These are phyloP conservation scores for Haplographium delicatum DNA, from an alignment of 495 filamentous ascomycete species.

Conservation along the genomic window DNA sequence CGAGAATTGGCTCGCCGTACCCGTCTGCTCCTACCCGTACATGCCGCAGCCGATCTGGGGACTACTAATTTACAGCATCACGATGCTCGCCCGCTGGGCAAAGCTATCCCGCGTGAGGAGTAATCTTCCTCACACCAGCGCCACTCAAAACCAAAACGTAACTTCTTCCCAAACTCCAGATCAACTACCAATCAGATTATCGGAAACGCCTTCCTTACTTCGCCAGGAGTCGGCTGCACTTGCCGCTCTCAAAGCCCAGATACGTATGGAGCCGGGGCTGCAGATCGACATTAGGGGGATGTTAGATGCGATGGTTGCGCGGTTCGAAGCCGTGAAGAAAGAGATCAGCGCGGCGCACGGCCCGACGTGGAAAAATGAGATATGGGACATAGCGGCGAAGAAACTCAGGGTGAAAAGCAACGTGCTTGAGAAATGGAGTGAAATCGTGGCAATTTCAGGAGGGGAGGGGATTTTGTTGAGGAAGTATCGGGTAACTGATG, in stretches of 20 bases:
- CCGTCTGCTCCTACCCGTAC: conserved; percentile 32
- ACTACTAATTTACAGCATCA: conserved; percentile 36
- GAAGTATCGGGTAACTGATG: conserved; percentile 5
- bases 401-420: conserved; percentile 25
- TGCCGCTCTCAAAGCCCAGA: conserved; percentile 6
- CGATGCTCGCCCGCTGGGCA: conserved; percentile 34
- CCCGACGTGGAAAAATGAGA: conserved; percentile 25
- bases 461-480: conserved; percentile 11
- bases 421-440: conserved; percentile 19
- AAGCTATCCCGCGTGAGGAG: no score
- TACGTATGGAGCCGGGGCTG: background rate
- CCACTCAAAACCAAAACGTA: background rate
- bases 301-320: conserved; percentile 22
- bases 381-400: conserved; percentile 26
- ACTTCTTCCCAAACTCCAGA: background rate
- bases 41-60: conserved; percentile 31
- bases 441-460: conserved; percentile 7
- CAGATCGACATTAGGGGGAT: conserved; percentile 24
- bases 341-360: conserved; percentile 27
- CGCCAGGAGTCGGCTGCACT: no score
- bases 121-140: no score
- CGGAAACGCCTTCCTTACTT: conserved; percentile 6
- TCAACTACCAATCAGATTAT: background rate
- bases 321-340: conserved; percentile 26
- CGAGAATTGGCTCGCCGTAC: conserved; percentile 35